Conservation (phyloP, 768 basidiomycete genomes). For the Lenzites betulinus region DNA sequence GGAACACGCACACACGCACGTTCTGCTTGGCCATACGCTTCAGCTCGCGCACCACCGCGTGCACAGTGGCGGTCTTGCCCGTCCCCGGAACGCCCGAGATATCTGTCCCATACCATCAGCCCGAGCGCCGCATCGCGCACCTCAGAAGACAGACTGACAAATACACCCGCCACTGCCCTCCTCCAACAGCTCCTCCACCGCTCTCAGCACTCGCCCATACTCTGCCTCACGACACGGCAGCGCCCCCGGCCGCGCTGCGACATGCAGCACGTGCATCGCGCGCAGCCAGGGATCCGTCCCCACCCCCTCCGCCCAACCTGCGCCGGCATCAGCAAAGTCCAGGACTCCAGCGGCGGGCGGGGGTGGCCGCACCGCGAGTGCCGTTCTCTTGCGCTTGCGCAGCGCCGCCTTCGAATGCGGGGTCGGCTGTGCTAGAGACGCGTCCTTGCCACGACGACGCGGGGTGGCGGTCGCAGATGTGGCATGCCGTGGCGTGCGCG, state of each 20-base stretch:
- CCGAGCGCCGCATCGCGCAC: not conserved
- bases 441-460: conserved; percentile 23
- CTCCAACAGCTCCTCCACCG: conserved; percentile 84
- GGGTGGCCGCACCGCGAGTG: conserved; percentile 39
- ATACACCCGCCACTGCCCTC: conserved; percentile 95
- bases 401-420: conserved; percentile 77
- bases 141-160: conserved; percentile 55
- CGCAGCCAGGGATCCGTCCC: conserved; percentile 73
- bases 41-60: conserved; percentile 86
- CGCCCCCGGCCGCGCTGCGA: conserved; percentile 86
- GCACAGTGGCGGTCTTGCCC: conserved; percentile 97
- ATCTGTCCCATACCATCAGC: conserved; percentile 49
- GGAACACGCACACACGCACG: conserved; percentile 44
- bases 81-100: conserved; percentile 99
- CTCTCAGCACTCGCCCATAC: conserved; percentile 70
- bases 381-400: conserved; percentile 44
- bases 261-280: conserved; percentile 90
- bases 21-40: conserved; percentile 84
- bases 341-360: conserved; percentile 36
- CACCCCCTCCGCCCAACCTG: conserved; percentile 11
- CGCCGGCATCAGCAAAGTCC: conserved; percentile 35
- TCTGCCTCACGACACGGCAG: conserved; percentile 90
- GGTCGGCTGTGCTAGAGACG: conserved; percentile 60
- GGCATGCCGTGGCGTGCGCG: conserved; percentile 1
- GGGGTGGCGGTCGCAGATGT: conserved; percentile 19